Evolutionary conservation across 2,329 filamentous ascomycete species (phyloP), one percentile per base, ranked within the genome.

Genomic region (Tolypocladium inflatum): DNA sequence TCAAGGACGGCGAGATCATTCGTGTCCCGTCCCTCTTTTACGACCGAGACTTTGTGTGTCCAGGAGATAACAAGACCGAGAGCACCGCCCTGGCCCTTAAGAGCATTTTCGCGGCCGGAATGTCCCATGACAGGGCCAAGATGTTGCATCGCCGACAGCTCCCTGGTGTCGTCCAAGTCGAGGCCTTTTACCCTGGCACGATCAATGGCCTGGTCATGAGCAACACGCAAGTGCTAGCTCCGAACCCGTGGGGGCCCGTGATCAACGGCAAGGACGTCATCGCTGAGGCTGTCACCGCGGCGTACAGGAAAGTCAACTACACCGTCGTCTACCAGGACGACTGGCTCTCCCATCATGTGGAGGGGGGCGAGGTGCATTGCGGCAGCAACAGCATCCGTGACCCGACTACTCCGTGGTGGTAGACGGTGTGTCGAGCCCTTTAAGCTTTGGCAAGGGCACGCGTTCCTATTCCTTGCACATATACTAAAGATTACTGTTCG

Each of bases 361-460:
- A 19, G 0, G 35, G 48, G 3, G 69, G 70, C 3, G 70, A 71
- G 17, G 59, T 70, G 45, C 70, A 71, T 30, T 65, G 63, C 30
- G 63, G 60, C 4, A 60, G 62, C 3, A 67, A 68, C 41, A 57
- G 54, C 3, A 51, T 61, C 19, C 62, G 65, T 1, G 52, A 62
- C 0, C 39, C 57, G 5, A 39, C 38, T 19, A 30, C 37, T 1
- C 39, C 41, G 37, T 65, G 65, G 62, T 66, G 64, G 64, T 59
- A 58, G 43, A 64, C 23, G 6, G 3, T 26, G 3, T 10, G 1
- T 26, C 21, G 9, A 33, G 33, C 5, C 10, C 9, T 13, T 3
- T 10, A 35, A 11, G 2, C 3, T 35, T 35, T 10, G 1, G 3
- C 35, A 3, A 35, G 35, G 9, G 35, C 35, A 35, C 30, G 7